Evolutionary conservation across 2,329 filamentous ascomycete species (phyloP).

Genomic region (Stachybotrys elegans): DNA sequence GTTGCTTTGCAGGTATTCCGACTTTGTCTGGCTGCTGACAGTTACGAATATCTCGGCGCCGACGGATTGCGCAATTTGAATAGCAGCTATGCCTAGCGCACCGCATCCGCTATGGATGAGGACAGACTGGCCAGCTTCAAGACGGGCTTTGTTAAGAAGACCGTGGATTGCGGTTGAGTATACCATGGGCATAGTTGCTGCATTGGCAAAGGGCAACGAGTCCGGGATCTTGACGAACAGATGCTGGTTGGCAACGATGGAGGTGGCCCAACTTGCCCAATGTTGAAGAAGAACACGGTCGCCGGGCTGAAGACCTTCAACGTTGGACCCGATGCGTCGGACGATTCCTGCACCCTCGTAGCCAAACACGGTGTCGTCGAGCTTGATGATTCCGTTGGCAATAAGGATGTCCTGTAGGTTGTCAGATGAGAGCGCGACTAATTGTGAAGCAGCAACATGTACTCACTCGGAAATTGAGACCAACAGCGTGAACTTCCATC

Average conservation of each 20-base stretch:
- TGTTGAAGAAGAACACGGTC: slow-evolving; percentile 26
- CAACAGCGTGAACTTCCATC: slow-evolving; percentile 18
- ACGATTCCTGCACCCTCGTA: slow-evolving; percentile 26
- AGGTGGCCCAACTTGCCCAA: too few relatives aligned
- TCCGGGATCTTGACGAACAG: slow-evolving; percentile 28
- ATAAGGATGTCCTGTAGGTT: slow-evolving; percentile 34
- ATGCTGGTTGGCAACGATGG: slow-evolving; percentile 18
- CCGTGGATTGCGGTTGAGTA: slow-evolving; percentile 27
- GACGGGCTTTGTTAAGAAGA: slow-evolving; percentile 22
- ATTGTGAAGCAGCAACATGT: neutral
- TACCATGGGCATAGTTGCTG: slow-evolving; percentile 28
- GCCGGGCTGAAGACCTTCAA: slow-evolving; percentile 24
- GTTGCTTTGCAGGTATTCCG: slow-evolving; percentile 15
- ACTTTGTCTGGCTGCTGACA: slow-evolving; percentile 28
- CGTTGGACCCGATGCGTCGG: slow-evolving; percentile 19
- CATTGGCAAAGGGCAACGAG: slow-evolving; percentile 26
- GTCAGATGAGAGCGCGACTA: slow-evolving; percentile 8
- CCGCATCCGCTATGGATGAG: slow-evolving; percentile 29
- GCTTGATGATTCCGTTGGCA: slow-evolving; percentile 23
- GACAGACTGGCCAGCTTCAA: slow-evolving; percentile 22
- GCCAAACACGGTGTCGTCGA: slow-evolving; percentile 14
- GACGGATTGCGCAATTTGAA: slow-evolving; percentile 21
- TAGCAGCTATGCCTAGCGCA: slow-evolving; percentile 27
- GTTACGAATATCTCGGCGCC: slow-evolving; percentile 32
- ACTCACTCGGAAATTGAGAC: slow-evolving; percentile 16